Evolutionary conservation across 2,329 filamentous ascomycete species (phyloP).

Genomic region (Colletotrichum tanaceti): DNA sequence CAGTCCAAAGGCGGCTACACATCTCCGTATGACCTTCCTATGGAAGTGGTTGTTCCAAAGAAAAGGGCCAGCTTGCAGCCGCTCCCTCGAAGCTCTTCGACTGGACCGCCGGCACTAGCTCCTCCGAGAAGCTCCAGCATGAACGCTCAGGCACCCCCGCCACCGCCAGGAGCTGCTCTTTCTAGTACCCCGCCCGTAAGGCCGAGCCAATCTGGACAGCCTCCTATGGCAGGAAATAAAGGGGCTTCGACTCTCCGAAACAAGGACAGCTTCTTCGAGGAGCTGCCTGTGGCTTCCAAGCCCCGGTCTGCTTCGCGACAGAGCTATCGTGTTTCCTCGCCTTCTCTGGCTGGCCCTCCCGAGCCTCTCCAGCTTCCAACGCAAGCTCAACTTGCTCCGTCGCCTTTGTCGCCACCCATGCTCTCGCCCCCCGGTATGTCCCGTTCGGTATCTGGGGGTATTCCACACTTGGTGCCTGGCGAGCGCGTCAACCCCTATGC

Average conservation of each 20-base stretch:
- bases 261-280: slow-evolving; percentile 79
- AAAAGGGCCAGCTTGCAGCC: slow-evolving; percentile 72
- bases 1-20: slow-evolving; percentile 92
- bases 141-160: slow-evolving; percentile 48
- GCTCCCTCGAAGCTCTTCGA: slow-evolving; percentile 54
- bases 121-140: slow-evolving; percentile 74
- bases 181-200: slow-evolving; percentile 47
- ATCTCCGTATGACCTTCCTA: slow-evolving; percentile 94
- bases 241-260: slow-evolving; percentile 51
- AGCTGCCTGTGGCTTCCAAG: slow-evolving; percentile 73
- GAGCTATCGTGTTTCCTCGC: slow-evolving; percentile 57
- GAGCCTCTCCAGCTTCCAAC: slow-evolving; percentile 48
- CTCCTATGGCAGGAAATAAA: slow-evolving; percentile 48
- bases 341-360: slow-evolving; percentile 52
- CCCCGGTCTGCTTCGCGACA: slow-evolving; percentile 71
- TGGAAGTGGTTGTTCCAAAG: slow-evolving; percentile 82
- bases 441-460: slow-evolving; percentile 41
- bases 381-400: slow-evolving; percentile 44
- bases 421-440: slow-evolving; percentile 31
- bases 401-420: slow-evolving; percentile 34
- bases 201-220: slow-evolving; percentile 53
- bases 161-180: slow-evolving; percentile 22
- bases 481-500: slow-evolving; percentile 66
- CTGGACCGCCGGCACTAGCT: slow-evolving; percentile 54
- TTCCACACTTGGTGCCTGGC: slow-evolving; percentile 63